These are phyloP conservation scores for Lipomyces mesembrius DNA, from an alignment of 805 yeast genomes.

Conservation along the genomic window DNA sequence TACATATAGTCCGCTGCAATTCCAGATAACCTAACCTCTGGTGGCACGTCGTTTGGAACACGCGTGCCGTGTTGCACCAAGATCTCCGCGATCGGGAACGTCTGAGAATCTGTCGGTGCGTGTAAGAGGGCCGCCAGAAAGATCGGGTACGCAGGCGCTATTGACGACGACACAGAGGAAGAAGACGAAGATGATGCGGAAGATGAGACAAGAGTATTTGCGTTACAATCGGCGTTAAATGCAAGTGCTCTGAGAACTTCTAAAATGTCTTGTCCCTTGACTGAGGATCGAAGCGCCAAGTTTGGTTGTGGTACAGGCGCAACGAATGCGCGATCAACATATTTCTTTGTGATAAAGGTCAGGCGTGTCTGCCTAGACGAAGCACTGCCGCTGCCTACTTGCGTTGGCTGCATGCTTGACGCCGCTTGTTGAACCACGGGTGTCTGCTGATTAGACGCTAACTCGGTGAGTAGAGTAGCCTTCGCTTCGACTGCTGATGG, in stretches of 20 bases:
- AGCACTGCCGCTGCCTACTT: constrained; percentile 54
- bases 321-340: constrained; percentile 58
- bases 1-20: constrained; percentile 22
- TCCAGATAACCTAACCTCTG: constrained; percentile 19
- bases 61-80: constrained; percentile 48
- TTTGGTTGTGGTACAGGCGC: constrained; percentile 43
- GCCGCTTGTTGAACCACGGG: constrained; percentile 8
- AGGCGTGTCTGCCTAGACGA: constrained; percentile 40
- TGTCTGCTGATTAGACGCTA: background rate
- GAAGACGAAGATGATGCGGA: constrained; percentile 14
- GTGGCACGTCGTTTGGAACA: constrained; percentile 37
- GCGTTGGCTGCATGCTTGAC: constrained; percentile 37
- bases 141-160: constrained; percentile 40
- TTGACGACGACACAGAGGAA: constrained; percentile 6
- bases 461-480: constrained; percentile 27
- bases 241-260: constrained; percentile 47
- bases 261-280: constrained; percentile 43
- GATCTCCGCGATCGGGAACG: constrained; percentile 49
- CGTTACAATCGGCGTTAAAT: constrained; percentile 48
- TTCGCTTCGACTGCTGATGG: constrained; percentile 36
- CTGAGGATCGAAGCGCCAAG: constrained; percentile 45
- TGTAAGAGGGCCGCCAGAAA: constrained; percentile 44
- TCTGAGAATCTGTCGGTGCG: constrained; percentile 40
- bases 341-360: constrained; percentile 68
- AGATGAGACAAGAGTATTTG: constrained; percentile 7